A percentile compares a stretch with the other conserved stretches of the same genome.
phyloP scores from a whole-genome alignment of 805 yeast genomes.

The Metschnikowia henanensis region DNA sequence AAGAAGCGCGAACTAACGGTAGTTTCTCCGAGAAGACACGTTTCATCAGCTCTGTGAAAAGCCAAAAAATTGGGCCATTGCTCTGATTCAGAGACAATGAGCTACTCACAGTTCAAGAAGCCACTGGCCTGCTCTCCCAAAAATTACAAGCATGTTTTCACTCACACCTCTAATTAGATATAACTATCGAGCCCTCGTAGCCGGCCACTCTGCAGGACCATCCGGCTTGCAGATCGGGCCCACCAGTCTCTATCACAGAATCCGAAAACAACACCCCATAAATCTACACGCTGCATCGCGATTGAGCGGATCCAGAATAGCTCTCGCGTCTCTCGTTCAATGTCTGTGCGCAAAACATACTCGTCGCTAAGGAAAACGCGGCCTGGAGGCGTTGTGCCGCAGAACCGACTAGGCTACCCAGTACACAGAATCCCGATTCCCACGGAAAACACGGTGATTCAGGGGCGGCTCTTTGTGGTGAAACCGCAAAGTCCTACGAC shows the following conservation, averaged over 20 bases:
- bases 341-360: conserved; percentile 14
- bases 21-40: too few species aligned
- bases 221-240: neutral
- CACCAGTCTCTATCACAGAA: neutral
- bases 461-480: conserved; percentile 13
- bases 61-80: too few species aligned
- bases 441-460: conserved; percentile 12
- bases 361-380: conserved; percentile 17
- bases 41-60: too few species aligned
- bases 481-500: conserved; percentile 14
- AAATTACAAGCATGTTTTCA: too few species aligned
- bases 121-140: too few species aligned
- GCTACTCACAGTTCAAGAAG: too few species aligned
- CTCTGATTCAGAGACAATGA: too few species aligned
- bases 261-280: neutral
- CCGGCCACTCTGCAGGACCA: neutral
- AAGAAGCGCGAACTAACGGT: too few species aligned
- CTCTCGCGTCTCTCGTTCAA: neutral
- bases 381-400: conserved; percentile 19
- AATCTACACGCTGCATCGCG: neutral
- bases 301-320: neutral
- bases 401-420: conserved; percentile 13
- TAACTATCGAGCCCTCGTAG: neutral
- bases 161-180: too few species aligned
- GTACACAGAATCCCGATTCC: conserved; percentile 16